Conservation (phyloP, 768 basidiomycete genomes). For the Gloeostereum incarnatum region DNA sequence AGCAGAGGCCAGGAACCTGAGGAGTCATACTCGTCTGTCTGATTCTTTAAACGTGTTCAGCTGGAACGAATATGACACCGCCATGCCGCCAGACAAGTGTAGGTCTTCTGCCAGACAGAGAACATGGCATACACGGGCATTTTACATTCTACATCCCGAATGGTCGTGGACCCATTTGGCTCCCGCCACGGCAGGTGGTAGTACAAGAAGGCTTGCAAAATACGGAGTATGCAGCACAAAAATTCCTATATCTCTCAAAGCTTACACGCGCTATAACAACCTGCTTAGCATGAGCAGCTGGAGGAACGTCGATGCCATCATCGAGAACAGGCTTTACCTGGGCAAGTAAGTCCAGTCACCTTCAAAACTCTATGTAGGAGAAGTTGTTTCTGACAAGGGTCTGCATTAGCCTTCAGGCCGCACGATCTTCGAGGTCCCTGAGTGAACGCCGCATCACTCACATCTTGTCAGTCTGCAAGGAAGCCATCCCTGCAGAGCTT, state of each 20-base stretch:
- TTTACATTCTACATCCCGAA: too few relatives aligned
- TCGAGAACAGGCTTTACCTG: conserved; percentile 56
- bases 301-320: conserved; percentile 62
- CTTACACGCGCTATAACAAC: conserved; percentile 8
- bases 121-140: too few relatives aligned
- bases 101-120: too few relatives aligned
- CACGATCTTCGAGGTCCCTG: conserved; percentile 61
- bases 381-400: conserved; percentile 9
- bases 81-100: too few relatives aligned
- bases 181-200: too few relatives aligned
- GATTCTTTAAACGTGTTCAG: too few relatives aligned
- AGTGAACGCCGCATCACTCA: conserved; percentile 72
- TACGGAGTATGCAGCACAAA: too few relatives aligned
- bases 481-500: conserved; percentile 61
- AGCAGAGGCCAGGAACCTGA: too few relatives aligned
- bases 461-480: conserved; percentile 68
- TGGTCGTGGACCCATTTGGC: too few relatives aligned
- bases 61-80: too few relatives aligned
- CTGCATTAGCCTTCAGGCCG: conserved; percentile 51
- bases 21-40: too few relatives aligned
- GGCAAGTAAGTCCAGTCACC: conserved; percentile 52
- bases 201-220: too few relatives aligned
- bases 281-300: conserved; percentile 34
- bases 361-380: conserved; percentile 11
- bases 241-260: background rate